phyloP scores from a whole-genome alignment of 2,329 filamentous ascomycete genomes.

The Emergomyces orientalis region DNA sequence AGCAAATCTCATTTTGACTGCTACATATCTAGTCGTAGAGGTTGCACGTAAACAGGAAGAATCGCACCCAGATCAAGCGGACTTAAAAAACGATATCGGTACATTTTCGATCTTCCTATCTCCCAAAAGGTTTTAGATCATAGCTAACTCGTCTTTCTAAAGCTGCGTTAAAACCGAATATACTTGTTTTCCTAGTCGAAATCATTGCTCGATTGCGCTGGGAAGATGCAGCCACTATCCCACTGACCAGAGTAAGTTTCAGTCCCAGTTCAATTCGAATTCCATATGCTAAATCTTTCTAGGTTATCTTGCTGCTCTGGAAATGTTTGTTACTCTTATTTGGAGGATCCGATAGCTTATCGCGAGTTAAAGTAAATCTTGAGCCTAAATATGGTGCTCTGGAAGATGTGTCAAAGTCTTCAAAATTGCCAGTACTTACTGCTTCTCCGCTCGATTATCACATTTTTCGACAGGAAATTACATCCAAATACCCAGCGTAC shows the following conservation, averaged over 20 bases:
- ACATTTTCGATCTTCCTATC: not conserved
- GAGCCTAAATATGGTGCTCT: slow-evolving; percentile 44
- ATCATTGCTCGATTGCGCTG: slow-evolving; percentile 60
- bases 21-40: slow-evolving; percentile 37
- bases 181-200: slow-evolving; percentile 64
- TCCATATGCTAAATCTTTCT: slow-evolving; percentile 14
- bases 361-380: slow-evolving; percentile 63
- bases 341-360: slow-evolving; percentile 65
- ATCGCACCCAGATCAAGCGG: slow-evolving; percentile 7
- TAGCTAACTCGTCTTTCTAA: slow-evolving; percentile 22
- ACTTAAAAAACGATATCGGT: slow-evolving; percentile 16
- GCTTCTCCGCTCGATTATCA: slow-evolving; percentile 95
- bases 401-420: slow-evolving; percentile 21
- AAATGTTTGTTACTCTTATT: slow-evolving; percentile 82
- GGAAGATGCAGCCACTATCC: slow-evolving; percentile 49
- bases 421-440: slow-evolving; percentile 64
- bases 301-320: slow-evolving; percentile 79
- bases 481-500: slow-evolving; percentile 95
- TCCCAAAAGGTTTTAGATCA: slow-evolving; percentile 12
- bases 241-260: slow-evolving; percentile 51
- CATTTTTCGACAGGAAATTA: slow-evolving; percentile 90
- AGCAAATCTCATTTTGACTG: slow-evolving; percentile 35
- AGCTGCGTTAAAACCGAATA: slow-evolving; percentile 54
- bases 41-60: slow-evolving; percentile 31
- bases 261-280: slow-evolving; percentile 6